Evolutionary conservation across 2,329 filamentous ascomycete species (phyloP).

Genomic region (Setomelanomma holmii): DNA sequence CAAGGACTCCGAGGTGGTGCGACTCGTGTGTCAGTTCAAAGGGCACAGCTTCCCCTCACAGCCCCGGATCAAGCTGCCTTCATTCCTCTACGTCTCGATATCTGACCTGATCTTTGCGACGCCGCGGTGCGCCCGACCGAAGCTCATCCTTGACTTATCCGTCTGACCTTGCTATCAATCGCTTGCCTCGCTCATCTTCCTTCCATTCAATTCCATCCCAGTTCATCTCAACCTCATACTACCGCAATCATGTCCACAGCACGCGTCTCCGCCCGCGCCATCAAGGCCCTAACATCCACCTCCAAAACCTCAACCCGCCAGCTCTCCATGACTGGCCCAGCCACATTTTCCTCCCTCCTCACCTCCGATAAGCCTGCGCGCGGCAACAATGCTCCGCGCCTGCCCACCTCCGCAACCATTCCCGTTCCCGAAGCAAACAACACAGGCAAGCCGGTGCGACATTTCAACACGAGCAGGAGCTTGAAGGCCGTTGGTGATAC

Average conservation of each 20-base stretch:
- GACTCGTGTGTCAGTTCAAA: background rate
- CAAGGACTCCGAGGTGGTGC: conserved; percentile 2
- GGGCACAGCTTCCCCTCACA: conserved; percentile 3
- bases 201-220: background rate
- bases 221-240: too few relatives aligned
- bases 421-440: conserved; percentile 42
- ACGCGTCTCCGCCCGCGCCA: conserved; percentile 52
- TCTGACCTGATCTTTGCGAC: conserved; percentile 1
- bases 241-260: conserved; percentile 38
- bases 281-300: conserved; percentile 49
- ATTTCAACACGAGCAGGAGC: conserved; percentile 68
- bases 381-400: conserved; percentile 55
- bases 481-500: conserved; percentile 64
- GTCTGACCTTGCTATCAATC: background rate
- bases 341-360: conserved; percentile 61
- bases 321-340: conserved; percentile 67
- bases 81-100: background rate
- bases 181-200: background rate
- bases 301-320: conserved; percentile 53
- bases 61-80: background rate
- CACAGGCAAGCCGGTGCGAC: conserved; percentile 50
- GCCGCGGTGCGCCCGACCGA: background rate
- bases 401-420: conserved; percentile 58
- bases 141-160: background rate
- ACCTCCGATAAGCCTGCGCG: conserved; percentile 58